Evolutionary conservation across 768 basidiomycete genomes (phyloP), one percentile per base, ranked within the genome.

Genomic region (Tulasnella sp.): DNA sequence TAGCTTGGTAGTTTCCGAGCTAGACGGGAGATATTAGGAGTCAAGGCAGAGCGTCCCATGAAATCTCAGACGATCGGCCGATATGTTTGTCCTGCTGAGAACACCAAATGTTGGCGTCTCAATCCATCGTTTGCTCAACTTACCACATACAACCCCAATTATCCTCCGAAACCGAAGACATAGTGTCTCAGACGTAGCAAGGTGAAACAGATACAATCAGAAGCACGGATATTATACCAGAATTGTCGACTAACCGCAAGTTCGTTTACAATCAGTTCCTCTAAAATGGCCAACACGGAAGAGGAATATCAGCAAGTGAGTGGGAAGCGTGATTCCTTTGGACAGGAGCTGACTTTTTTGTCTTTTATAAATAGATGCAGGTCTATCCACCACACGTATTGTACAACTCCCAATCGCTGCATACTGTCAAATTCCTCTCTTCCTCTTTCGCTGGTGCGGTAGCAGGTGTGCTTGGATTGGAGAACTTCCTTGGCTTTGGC

Each of bases 401-500:
- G 52, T 79, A 77, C 67, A 87, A 88, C 68, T 73, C 77, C 19
- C 49, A 59, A 34, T 73, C 78, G 9, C 70, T 86, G 19, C 70
- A 70, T 60, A 83, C 77, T 51, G 77, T 86, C 67, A 90, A 90
- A 66, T 92, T 92, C 72, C 69, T 92, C 41, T 80, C 87, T 8
- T 75, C 89, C 8, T 89, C 85, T 71, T 88, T 92, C 66, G 80
- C 89, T 19, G 92, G 92, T 42, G 86, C 90, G 0, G 82, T 83
- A 1, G 88, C 92, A 0, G 92, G 92, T 27, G 83, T 92, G 60
- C 81, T 96, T 9, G 92, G 92, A 21, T 79, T 94, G 22, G 81
- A 88, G 66, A 93, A 92, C 70, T 81, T 80, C 75, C 73, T 75
- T 49, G 92, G 92, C 21, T 93, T 94, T 69, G 76, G 79, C 30